phyloP scores from a whole-genome alignment of 345 rosid species.

The thale cress (Arabidopsis thaliana) region TAIR10.1 NC_003070.9:8391001-8391500 shows the following conservation, averaged over 20 bases:
- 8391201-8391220: not conserved
- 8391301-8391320: not conserved
- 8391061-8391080: slow-evolving; percentile 7
- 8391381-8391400: not conserved
- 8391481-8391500: not conserved
- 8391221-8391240: slow-evolving; percentile 8
- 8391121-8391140: not conserved
- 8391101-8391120: not conserved
- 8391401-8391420: not conserved
- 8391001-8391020: not conserved
- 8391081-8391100: slow-evolving; percentile 1
- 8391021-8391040: not conserved
- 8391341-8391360: not conserved
- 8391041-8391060: slow-evolving; percentile 11
- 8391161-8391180: not conserved
- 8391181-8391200: slow-evolving; percentile 15
- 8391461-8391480: slow-evolving; percentile 20
- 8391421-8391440: not conserved
- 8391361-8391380: slow-evolving; percentile 10
- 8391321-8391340: slow-evolving; percentile 8
- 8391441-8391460: slow-evolving; percentile 10
- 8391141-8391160: slow-evolving; percentile 6
- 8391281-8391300: not conserved
- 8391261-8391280: not conserved
- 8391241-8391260: slow-evolving; percentile 6